phyloP scores from a whole-genome alignment of 176 grass and related monocot genomes.

The Triticum monococcum region DNA sequence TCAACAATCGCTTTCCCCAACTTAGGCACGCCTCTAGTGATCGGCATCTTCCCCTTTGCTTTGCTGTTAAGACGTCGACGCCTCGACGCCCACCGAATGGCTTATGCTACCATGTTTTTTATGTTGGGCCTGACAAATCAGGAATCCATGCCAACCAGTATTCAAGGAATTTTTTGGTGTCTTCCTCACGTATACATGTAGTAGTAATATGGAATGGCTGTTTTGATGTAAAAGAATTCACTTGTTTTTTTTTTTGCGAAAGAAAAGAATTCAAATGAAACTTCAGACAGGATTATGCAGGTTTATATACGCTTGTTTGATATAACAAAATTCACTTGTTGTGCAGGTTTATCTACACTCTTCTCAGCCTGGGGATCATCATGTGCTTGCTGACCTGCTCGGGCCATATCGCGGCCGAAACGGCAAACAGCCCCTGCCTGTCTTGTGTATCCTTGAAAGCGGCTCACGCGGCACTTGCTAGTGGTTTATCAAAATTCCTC shows the following conservation, averaged over 20 bases:
- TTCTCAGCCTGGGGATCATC: conserved; percentile 67
- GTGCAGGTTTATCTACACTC: conserved; percentile 92
- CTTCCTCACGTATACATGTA: neutral
- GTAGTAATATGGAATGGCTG: no score
- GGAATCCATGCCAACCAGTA: neutral
- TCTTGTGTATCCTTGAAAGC: conserved; percentile 87
- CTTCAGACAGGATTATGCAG: no score
- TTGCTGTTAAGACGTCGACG: neutral
- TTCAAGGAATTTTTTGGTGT: neutral
- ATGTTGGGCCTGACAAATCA: neutral
- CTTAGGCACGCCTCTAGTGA: neutral
- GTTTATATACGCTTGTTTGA: no score
- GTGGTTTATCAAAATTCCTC: neutral
- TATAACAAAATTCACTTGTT: no score
- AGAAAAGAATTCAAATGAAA: no score
- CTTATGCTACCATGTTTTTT: neutral
- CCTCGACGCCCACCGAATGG: neutral
- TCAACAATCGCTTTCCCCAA: conserved; percentile 39
- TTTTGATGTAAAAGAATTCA: neutral
- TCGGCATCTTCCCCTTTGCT: neutral
- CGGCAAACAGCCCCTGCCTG: conserved; percentile 67
- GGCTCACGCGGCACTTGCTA: neutral
- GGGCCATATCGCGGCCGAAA: conserved; percentile 89
- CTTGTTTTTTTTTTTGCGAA: no score
- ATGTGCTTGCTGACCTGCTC: conserved; percentile 86